Base-by-base conservation (phyloP, 768 basidiomycete species). In the Boletus fagicola region DNA sequence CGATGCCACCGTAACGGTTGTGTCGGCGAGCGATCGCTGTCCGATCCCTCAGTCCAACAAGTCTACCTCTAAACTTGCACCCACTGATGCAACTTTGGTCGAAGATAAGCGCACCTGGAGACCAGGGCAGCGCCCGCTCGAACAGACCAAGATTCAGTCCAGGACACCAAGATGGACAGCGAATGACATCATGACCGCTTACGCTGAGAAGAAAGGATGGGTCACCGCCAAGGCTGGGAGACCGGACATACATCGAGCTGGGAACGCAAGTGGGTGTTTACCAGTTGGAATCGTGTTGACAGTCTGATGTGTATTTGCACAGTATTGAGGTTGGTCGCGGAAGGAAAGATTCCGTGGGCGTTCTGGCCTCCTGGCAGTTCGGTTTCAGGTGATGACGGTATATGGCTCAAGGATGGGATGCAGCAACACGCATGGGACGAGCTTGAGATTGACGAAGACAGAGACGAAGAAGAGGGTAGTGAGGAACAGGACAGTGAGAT, bases 191-290 rank as follows among this genome's bases (percentile, higher is more conserved):
- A 79, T 97, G 58, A 84, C 80, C 5, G 85, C 87, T 3, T 90
- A 88, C 70, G 93, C 95, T 2, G 69, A 81, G 49, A 76, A 79
- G 56, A 91, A 88, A 68, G 88, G 90, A 20, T 93, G 88, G 86
- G 72, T 94, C 42, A 98, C 95, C 33, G 94, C 95, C 11, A 90
- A 94, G 71, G 91, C 91, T 6, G 94, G 93, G 1, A 73, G 95
- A 59, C 88, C 94, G 3, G 95, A 98, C 73, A 76, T 90, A 24
- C 87, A 92, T 66, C 83, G 95, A 42, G 92, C 95, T 4, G 95
- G 94, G 33, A 95, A 95, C 69, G 84, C 86, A 12, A 86, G 94
- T 94, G 69, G 70, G 92, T 82, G 9, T 52, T n/a, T 56, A 20
- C 33, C 31, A 15, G 5, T 22, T 33, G 2, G 3, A n/a, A n/a